phyloP scores from a whole-genome alignment of 2,329 filamentous ascomycete species.

The Chrysoporthe austroafricana region DNA sequence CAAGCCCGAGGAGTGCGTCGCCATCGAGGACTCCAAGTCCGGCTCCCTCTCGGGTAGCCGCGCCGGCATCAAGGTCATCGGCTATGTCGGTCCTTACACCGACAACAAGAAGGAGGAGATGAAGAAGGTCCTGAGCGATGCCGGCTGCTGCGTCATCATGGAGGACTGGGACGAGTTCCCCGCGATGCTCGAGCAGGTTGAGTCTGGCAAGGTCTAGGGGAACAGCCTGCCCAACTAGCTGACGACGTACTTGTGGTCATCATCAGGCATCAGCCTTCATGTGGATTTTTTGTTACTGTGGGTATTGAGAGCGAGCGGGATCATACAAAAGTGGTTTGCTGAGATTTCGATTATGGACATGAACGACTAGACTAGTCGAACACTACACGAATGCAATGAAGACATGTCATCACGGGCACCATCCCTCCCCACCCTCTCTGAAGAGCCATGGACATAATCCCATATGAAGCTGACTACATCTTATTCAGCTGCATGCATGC shows the following conservation, averaged over 20 bases:
- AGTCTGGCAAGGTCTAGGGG: slow-evolving; percentile 36
- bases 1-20: slow-evolving; percentile 71
- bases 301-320: slow-evolving; percentile 21
- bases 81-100: slow-evolving; percentile 81
- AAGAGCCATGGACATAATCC: neutral
- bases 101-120: slow-evolving; percentile 66
- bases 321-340: slow-evolving; percentile 13
- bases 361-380: slow-evolving; percentile 7
- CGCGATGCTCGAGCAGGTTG: slow-evolving; percentile 49
- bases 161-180: slow-evolving; percentile 62
- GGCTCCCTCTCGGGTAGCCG: slow-evolving; percentile 75
- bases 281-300: neutral
- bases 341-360: neutral
- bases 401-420: neutral
- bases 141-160: slow-evolving; percentile 68
- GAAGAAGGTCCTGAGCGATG: slow-evolving; percentile 61
- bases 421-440: neutral
- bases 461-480: neutral
- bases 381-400: slow-evolving; percentile 1
- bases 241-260: neutral
- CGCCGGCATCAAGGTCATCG: slow-evolving; percentile 79
- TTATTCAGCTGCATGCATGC: neutral
- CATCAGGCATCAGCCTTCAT: neutral
- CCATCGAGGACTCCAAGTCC: slow-evolving; percentile 88
- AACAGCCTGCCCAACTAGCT: neutral